Evolutionary conservation across 2,329 filamentous ascomycete genomes (phyloP).

Genomic region (Teratosphaeria nubilosa): DNA sequence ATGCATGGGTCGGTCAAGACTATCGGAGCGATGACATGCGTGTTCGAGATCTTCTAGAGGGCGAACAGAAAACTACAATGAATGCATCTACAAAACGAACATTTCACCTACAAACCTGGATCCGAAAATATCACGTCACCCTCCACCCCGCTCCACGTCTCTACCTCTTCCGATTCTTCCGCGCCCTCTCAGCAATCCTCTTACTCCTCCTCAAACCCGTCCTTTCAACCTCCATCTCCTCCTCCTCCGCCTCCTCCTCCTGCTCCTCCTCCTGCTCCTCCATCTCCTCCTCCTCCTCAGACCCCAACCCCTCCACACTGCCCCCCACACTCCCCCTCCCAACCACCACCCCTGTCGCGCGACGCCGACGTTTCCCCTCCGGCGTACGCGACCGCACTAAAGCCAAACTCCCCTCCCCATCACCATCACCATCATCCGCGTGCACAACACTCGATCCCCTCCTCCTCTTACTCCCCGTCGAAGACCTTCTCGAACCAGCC

Average conservation of each 20-base stretch:
- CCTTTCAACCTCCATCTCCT: not conserved
- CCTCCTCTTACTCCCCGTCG: not conserved
- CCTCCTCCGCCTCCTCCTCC: not conserved
- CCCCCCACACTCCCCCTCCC: not conserved
- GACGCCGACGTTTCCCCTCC: not conserved
- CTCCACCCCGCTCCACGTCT: not conserved
- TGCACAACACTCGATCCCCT: not conserved
- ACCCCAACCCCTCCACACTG: not conserved
- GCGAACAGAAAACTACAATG: no score
- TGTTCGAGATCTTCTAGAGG: no score
- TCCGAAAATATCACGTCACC: not conserved
- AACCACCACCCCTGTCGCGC: not conserved
- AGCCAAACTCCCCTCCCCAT: no score
- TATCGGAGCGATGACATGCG: no score
- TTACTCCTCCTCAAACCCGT: not conserved
- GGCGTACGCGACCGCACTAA: no score
- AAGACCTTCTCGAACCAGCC: not conserved
- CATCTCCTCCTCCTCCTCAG: not conserved
- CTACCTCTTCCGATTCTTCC: not conserved
- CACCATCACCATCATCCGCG: not conserved
- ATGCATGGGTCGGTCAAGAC: no score
- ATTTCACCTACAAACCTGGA: no score
- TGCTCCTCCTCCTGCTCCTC: not conserved
- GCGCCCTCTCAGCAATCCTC: not conserved
- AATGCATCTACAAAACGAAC: no score